A percentile compares a stretch with the other conserved stretches of the same genome.
phyloP scores from a whole-genome alignment of 768 basidiomycete species.

The Coprinopsis marcescibilis region DNA sequence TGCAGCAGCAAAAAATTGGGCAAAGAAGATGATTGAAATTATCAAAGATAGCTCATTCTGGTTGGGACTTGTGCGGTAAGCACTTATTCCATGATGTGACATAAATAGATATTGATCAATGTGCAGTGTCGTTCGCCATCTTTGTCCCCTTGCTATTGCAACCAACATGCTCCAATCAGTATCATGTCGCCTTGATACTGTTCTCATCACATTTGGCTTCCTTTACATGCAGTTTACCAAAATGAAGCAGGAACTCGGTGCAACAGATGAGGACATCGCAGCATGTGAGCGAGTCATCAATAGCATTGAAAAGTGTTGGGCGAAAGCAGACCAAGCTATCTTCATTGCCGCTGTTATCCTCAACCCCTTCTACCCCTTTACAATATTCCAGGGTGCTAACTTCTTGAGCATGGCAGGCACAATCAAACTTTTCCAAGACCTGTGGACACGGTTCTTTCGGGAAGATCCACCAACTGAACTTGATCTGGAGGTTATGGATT shows the following conservation, averaged over 20 bases:
- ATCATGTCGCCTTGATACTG: constrained; percentile 6
- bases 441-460: constrained; percentile 4
- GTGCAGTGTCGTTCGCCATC: constrained; percentile 2
- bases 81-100: not conserved
- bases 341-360: constrained; percentile 15
- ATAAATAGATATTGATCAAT: not conserved
- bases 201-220: constrained; percentile 7
- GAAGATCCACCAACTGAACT: too few relatives aligned
- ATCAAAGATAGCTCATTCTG: constrained; percentile 12
- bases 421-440: not conserved
- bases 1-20: constrained; percentile 5
- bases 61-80: constrained; percentile 7
- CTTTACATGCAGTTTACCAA: not conserved
- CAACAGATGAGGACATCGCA: constrained; percentile 2
- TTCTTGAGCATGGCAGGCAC: not conserved
- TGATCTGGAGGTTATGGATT: too few relatives aligned
- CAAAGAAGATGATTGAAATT: constrained; percentile 7
- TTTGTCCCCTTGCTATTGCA: constrained; percentile 6
- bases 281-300: constrained; percentile 6
- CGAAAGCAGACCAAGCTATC: constrained; percentile 13
- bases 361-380: constrained; percentile 9
- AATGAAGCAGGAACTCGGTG: not conserved
- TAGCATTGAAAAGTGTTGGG: constrained; percentile 15
- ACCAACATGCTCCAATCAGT: constrained; percentile 1
- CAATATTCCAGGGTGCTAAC: not conserved